Evolutionary conservation across 176 grass and related monocot species (phyloP), one percentile per base, ranked within the genome.

Genomic region (Cymbopogon citratus): DNA sequence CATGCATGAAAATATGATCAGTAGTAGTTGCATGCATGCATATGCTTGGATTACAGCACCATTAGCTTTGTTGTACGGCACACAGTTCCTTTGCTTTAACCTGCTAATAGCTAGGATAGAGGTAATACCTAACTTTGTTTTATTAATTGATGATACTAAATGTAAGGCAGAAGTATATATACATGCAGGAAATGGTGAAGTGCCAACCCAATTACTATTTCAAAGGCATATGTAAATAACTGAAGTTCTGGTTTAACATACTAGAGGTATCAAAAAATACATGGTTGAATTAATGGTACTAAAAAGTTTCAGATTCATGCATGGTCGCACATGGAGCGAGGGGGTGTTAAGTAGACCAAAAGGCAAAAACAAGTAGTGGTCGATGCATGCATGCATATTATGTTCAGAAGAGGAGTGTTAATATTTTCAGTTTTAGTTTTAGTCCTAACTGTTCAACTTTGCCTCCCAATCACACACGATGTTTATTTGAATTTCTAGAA

Each of bases 181-280:
- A 14, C 69, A 83, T 79, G 21, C 29, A 75, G n/a, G 15, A 60
- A 75, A 76, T 76, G 4, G 9, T 69, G 10, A 75, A 21, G 72
- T 35, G 28, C 18, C 6, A 24, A 21, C 40, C 80, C 18, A 41
- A 36, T 48, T 13, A 56, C 7, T 5, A 64, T 16, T 89, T 81
- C 65, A 66, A 25, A 16, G 18, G 2, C 15, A 40, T 9, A 76
- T 35, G 0, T 33, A 75, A 66, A 60, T 25, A 63, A 27, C 5
- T 51, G 2, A 79, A 83, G 16, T 36, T 85, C 23, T 13, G 34
- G 5, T 28, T 76, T 44, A 76, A 45, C 38, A 72, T 60, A 73
- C 9, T 71, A 57, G 25, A 48, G 51, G 51, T 23, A 76, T 76
- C 71, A 64, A 43, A 60, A 64, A 43, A 60, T 41, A 64, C 34